Base-by-base conservation (phyloP, 768 basidiomycete species). In the Antrodiella citrinella region DNA sequence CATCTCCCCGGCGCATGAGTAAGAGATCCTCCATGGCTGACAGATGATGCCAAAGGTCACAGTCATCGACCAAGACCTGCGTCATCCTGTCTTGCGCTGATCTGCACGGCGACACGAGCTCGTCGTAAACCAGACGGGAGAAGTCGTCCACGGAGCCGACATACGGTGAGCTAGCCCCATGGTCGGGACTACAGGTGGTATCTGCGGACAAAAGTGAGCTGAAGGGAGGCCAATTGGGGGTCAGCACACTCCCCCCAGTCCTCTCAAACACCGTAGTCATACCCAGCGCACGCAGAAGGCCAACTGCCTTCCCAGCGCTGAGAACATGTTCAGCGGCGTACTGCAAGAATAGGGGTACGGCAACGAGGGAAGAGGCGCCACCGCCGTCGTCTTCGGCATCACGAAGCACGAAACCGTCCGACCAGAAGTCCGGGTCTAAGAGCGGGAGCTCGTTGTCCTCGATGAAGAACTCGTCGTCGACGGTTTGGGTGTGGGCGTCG, bases 401-500 rank as follows among this genome's bases (percentile, higher is more conserved):
- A 35, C 81, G 67, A 52, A 89, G 62, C 2, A 69, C 67, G 63
- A 84, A 90, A 0, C 84, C 86, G 39, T 86, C 81, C 24, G 73
- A 68, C 89, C 89, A 92, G 59, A 89, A 89, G 50, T 90, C 86
- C 0, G 82, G 83, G 58, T 86, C 83, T 59, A 80, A 53, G 26
- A 62, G 50, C 7, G 53, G 50, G 41, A 86, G 68, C 18, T 80
- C 82, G 58, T 77, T 87, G 53, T 78, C 76, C 59, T 86, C 84
- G 43, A 92, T 79, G 64, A 91, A 91, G 66, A 90, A 90, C 58
- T 92, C 89, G 10, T 83, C 82, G 18, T 84, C 81, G 1, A 84
- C 68, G 4, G 39, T 10, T 38, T 39, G 24, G 25, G 13, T 21
- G 41, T 12, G 19, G 41, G 35, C 2, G 19, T 30, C 20, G 0